A percentile compares a stretch with the other conserved stretches of the same genome.
Conservation (phyloP, 2,329 filamentous ascomycete species). For the Colletotrichum trifolii region DNA sequence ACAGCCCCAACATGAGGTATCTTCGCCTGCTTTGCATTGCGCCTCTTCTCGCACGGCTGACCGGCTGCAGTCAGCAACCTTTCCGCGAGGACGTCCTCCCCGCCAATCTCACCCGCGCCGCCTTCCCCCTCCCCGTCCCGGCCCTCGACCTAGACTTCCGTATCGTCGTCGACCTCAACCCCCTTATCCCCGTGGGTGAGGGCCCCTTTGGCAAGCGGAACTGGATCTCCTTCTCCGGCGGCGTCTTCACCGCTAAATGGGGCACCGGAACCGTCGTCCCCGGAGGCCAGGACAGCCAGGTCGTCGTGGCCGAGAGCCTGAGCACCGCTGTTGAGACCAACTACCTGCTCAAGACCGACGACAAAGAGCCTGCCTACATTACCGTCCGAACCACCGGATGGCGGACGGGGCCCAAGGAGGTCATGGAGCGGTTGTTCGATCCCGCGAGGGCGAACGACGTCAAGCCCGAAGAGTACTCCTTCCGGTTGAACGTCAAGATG, state of each 20-base stretch:
- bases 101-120: conserved; percentile 54
- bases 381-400: conserved; percentile 54
- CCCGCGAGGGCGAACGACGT: conserved; percentile 51
- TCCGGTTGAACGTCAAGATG: conserved; percentile 61
- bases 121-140: conserved; percentile 57
- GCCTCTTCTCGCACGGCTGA: background rate
- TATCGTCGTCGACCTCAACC: conserved; percentile 58
- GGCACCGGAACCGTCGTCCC: conserved; percentile 58
- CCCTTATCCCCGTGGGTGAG: conserved; percentile 55
- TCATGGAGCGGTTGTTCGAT: conserved; percentile 53
- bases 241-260: conserved; percentile 60
- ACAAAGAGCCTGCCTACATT: conserved; percentile 54
- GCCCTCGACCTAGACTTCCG: conserved; percentile 62
- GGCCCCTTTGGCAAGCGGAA: conserved; percentile 55
- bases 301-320: conserved; percentile 44
- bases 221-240: conserved; percentile 60
- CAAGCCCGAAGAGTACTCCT: conserved; percentile 57
- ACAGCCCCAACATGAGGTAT: too few species aligned
- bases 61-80: conserved; percentile 1
- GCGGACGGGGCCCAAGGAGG: conserved; percentile 57
- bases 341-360: conserved; percentile 60
- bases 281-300: conserved; percentile 50
- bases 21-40: background rate
- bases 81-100: conserved; percentile 29
- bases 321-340: conserved; percentile 55